phyloP scores from a whole-genome alignment of 2,329 filamentous ascomycete species.

The Fonsecaea multimorphosa region DNA sequence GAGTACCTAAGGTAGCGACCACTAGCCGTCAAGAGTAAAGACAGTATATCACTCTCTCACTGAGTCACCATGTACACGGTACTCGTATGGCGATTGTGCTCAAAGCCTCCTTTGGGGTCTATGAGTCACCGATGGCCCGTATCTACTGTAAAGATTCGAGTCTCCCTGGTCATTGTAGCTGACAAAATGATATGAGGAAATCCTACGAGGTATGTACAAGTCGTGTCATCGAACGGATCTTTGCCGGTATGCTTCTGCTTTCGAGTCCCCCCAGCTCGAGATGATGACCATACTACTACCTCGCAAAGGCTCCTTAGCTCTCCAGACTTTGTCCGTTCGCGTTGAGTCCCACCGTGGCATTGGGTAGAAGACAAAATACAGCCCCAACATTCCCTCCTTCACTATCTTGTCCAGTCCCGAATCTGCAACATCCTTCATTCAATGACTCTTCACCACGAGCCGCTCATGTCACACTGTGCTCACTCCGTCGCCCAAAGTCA shows the following conservation, averaged over 20 bases:
- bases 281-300: background rate
- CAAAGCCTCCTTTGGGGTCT: background rate
- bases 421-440: background rate
- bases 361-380: slow-evolving; percentile 3
- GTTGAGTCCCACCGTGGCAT: background rate
- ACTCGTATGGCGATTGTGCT: background rate
- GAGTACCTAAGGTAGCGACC: too few relatives aligned
- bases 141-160: background rate
- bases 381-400: background rate
- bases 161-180: background rate
- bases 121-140: background rate
- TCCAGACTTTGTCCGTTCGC: background rate
- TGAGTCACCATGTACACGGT: background rate
- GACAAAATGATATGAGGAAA: background rate
- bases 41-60: background rate
- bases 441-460: background rate
- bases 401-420: background rate
- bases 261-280: background rate
- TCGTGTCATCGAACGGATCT: background rate
- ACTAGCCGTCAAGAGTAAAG: too few relatives aligned
- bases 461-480: background rate
- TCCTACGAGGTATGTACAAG: background rate
- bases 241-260: background rate
- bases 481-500: background rate
- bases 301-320: background rate